Evolutionary conservation across 208 protist species (phyloP).

Genomic region (Crithidia sp.): DNA sequence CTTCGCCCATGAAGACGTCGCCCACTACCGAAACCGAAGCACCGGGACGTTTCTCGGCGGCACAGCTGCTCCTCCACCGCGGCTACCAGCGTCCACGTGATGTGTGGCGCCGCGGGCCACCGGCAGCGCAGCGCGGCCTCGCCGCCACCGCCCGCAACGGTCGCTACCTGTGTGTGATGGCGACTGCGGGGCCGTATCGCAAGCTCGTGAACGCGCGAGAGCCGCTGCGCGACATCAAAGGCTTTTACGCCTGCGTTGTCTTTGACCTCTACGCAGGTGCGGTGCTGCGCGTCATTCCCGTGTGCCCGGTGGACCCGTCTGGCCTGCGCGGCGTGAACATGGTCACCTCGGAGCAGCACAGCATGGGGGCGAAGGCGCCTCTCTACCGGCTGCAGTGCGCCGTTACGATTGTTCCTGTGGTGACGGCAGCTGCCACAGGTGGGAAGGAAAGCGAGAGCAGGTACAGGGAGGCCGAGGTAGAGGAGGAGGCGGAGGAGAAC

Average conservation of each 20-base stretch:
- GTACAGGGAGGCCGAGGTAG: neutral
- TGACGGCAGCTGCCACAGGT: neutral
- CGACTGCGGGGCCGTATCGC: constrained; percentile 69
- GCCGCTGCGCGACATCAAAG: constrained; percentile 50
- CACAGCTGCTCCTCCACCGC: constrained; percentile 22
- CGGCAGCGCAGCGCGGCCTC: constrained; percentile 34
- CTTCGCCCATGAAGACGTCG: neutral
- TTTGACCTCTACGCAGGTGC: constrained; percentile 71
- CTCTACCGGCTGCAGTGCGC: constrained; percentile 64
- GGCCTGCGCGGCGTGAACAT: constrained; percentile 31
- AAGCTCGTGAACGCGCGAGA: constrained; percentile 36
- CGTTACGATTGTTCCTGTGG: constrained; percentile 41
- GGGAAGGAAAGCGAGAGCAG: neutral
- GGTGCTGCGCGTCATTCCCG: constrained; percentile 71
- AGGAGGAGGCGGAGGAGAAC: neutral
- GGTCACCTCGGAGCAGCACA: constrained; percentile 42
- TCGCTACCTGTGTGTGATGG: constrained; percentile 75
- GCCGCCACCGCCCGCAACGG: constrained; percentile 63
- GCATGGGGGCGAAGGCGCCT: constrained; percentile 43
- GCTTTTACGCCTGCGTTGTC: constrained; percentile 70
- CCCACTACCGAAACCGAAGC: neutral
- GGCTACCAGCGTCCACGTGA: constrained; percentile 27
- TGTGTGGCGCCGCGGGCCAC: constrained; percentile 30
- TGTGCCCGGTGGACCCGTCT: constrained; percentile 55
- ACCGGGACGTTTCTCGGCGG: neutral